These are phyloP conservation scores for Mycocentrospora acerina DNA, from an alignment of 2,329 filamentous ascomycete genomes.

Conservation along the genomic window DNA sequence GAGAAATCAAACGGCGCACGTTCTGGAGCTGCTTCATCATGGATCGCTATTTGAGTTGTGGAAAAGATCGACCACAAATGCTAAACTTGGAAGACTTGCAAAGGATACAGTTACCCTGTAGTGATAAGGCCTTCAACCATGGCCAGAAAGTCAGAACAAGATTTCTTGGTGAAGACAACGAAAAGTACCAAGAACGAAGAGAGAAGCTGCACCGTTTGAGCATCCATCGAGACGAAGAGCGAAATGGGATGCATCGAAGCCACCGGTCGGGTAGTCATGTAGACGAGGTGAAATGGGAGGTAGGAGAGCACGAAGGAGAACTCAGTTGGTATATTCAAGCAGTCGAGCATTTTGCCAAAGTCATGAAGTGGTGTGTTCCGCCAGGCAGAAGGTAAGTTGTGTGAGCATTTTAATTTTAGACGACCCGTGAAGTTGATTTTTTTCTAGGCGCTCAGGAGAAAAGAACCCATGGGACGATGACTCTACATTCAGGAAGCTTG, in stretches of 20 bases:
- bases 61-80: slow-evolving; percentile 61
- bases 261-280: neutral
- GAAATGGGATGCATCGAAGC: neutral
- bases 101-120: slow-evolving; percentile 66
- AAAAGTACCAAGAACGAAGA: slow-evolving; percentile 14
- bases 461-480: slow-evolving; percentile 58
- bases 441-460: too few species aligned
- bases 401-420: too few species aligned
- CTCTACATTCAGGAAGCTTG: slow-evolving; percentile 58
- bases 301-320: slow-evolving; percentile 51
- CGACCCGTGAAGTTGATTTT: slow-evolving; percentile 4
- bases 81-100: slow-evolving; percentile 60
- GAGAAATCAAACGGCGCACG: slow-evolving; percentile 67
- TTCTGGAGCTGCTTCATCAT: slow-evolving; percentile 76
- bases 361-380: slow-evolving; percentile 60
- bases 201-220: slow-evolving; percentile 5
- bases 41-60: slow-evolving; percentile 68
- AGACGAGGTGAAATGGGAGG: slow-evolving; percentile 54
- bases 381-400: slow-evolving; percentile 53
- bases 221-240: slow-evolving; percentile 4
- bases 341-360: slow-evolving; percentile 57
- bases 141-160: slow-evolving; percentile 57
- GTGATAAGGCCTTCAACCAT: slow-evolving; percentile 65
- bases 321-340: slow-evolving; percentile 56
- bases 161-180: slow-evolving; percentile 20